Conservation (phyloP, 2,329 filamentous ascomycete genomes). For the Phialocephala subalpina region DNA sequence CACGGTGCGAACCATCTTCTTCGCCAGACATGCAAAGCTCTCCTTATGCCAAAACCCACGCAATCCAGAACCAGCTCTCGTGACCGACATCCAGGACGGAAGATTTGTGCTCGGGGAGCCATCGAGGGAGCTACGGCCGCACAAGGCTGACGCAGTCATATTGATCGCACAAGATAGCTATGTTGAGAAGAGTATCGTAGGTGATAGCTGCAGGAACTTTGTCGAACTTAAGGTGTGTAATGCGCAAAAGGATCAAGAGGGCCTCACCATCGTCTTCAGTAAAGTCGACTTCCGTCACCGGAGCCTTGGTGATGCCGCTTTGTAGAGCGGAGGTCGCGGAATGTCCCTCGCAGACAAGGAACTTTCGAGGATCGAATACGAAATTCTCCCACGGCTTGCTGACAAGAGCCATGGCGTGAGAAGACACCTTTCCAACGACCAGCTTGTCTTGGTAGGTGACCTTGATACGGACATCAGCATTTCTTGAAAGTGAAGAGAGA, state of each 20-base stretch:
- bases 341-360: too few relatives aligned
- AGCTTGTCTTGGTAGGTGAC: slow-evolving; percentile 9
- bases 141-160: slow-evolving; percentile 24
- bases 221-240: slow-evolving; percentile 25
- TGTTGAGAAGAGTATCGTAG: slow-evolving; percentile 2
- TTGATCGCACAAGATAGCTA: slow-evolving; percentile 26
- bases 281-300: slow-evolving; percentile 17
- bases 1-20: slow-evolving; percentile 5
- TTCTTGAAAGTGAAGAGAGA: neutral
- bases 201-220: slow-evolving; percentile 9
- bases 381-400: slow-evolving; percentile 9
- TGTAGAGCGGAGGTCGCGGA: too few relatives aligned
- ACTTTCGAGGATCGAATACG: neutral
- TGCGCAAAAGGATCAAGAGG: slow-evolving; percentile 20
- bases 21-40: slow-evolving; percentile 11
- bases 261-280: slow-evolving; percentile 19
- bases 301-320: neutral
- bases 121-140: slow-evolving; percentile 15
- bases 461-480: slow-evolving; percentile 6
- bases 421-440: neutral
- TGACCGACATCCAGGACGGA: neutral
- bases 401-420: neutral
- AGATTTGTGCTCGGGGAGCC: neutral
- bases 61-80: slow-evolving; percentile 24
- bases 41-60: slow-evolving; percentile 23